Conservation (phyloP, 164 flowering plant species). For the Vitis labrusca region DNA sequence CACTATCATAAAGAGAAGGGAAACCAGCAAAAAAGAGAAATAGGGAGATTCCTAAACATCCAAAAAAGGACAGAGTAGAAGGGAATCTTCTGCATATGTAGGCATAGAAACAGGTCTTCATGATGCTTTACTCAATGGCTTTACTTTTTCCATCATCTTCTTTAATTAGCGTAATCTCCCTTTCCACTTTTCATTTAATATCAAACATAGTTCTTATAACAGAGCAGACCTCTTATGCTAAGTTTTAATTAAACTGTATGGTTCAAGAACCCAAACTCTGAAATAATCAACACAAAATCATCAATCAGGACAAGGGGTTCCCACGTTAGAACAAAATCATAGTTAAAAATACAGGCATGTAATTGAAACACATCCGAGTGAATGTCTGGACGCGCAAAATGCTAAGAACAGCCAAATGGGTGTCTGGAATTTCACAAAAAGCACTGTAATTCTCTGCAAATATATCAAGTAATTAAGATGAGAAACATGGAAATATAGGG, state of each 20-base stretch:
- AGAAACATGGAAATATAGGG: not conserved
- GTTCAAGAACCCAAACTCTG: no score
- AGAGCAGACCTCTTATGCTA: not conserved
- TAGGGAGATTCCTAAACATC: slow-evolving; percentile 13
- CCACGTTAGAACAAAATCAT: not conserved
- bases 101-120: slow-evolving; percentile 11
- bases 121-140: slow-evolving; percentile 17
- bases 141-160: slow-evolving; percentile 16
- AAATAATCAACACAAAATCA: no score
- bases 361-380: not conserved
- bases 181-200: not conserved
- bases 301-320: no score
- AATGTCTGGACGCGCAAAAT: not conserved
- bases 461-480: not conserved
- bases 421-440: not conserved
- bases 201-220: not conserved
- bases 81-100: slow-evolving; percentile 17
- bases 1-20: slow-evolving; percentile 28
- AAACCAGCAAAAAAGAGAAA: slow-evolving; percentile 6
- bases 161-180: slow-evolving; percentile 12
- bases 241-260: no score
- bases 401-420: slow-evolving; percentile 1
- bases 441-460: not conserved
- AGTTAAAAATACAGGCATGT: not conserved
- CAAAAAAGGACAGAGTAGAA: slow-evolving; percentile 4